Percentiles rank a stretch among this genome's conserved stretches.
Evolutionary conservation across 441 rosid species (phyloP).

Genomic region (Pelargonium australe): DNA sequence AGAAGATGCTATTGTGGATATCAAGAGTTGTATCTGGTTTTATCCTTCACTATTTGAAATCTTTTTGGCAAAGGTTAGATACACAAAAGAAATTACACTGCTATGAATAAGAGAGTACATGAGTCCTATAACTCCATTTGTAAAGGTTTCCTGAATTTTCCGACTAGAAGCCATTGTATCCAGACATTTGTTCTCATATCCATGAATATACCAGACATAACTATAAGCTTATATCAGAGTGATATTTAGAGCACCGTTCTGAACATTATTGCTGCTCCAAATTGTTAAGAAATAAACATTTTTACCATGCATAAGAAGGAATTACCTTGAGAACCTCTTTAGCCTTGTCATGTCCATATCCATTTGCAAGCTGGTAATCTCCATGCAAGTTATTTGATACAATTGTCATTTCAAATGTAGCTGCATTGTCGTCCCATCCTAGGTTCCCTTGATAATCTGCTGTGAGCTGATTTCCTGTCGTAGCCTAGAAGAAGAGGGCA

Average conservation of each 20-base stretch:
- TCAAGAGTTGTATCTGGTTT: not conserved
- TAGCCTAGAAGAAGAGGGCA: slow-evolving; percentile 39
- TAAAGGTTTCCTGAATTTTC: too few species aligned
- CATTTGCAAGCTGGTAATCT: slow-evolving; percentile 72
- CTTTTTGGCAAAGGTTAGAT: not conserved
- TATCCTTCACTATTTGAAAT: not conserved
- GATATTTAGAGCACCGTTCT: not conserved
- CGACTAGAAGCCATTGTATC: not conserved
- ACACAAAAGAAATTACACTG: not conserved
- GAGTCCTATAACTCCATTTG: not conserved
- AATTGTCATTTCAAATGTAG: slow-evolving; percentile 55
- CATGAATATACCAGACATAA: not conserved
- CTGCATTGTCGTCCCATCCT: slow-evolving; percentile 64
- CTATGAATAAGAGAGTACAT: not conserved
- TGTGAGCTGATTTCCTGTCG: slow-evolving; percentile 44
- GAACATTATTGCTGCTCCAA: not conserved
- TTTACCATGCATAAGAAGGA: not conserved
- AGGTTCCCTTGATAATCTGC: slow-evolving; percentile 61
- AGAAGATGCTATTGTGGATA: not conserved
- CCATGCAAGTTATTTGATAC: slow-evolving; percentile 61
- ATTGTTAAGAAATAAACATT: not conserved
- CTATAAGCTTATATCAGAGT: not conserved
- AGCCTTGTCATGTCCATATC: slow-evolving; percentile 49
- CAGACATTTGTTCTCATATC: not conserved
- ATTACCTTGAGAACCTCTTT: slow-evolving; percentile 60